Percentiles rank a stretch among this genome's conserved stretches.
These are phyloP conservation scores for Pulicaria dysenterica DNA, from an alignment of 129 eudicot species.

Conservation along the genomic window DNA sequence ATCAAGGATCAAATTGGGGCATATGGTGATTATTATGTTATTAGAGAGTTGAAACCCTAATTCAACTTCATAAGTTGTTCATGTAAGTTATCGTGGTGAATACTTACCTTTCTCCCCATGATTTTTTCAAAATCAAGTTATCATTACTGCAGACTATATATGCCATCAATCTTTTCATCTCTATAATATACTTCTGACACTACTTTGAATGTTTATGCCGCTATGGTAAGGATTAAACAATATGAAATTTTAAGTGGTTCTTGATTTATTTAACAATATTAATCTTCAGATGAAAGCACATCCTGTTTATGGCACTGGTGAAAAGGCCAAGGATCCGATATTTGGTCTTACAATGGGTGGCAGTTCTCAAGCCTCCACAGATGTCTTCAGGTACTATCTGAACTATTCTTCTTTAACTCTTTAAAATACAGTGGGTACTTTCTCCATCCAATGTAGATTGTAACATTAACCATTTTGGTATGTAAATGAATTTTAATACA, in stretches of 20 bases:
- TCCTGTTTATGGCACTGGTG: conserved; percentile 79
- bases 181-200: conserved; percentile 8
- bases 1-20: conserved; percentile 1
- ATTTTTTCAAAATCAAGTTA: background rate
- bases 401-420: conserved; percentile 23
- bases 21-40: background rate
- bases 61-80: background rate
- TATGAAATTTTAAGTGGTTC: background rate
- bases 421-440: background rate
- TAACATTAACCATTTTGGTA: conserved; percentile 13
- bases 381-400: conserved; percentile 70
- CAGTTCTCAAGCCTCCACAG: conserved; percentile 82
- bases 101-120: too few relatives aligned
- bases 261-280: background rate
- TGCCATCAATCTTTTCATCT: conserved; percentile 6
- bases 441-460: conserved; percentile 17
- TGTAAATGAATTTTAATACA: conserved; percentile 3
- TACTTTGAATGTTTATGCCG: conserved; percentile 2
- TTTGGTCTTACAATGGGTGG: conserved; percentile 92
- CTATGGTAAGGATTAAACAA: background rate
- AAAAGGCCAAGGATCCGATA: conserved; percentile 94
- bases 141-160: background rate
- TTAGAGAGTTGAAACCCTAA: conserved; percentile 8
- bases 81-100: background rate
- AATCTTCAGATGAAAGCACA: conserved; percentile 84